Percentiles rank a stretch among this genome's conserved stretches.
Conservation (phyloP, 148 eudicot species). For the Oxyria digyna region DNA sequence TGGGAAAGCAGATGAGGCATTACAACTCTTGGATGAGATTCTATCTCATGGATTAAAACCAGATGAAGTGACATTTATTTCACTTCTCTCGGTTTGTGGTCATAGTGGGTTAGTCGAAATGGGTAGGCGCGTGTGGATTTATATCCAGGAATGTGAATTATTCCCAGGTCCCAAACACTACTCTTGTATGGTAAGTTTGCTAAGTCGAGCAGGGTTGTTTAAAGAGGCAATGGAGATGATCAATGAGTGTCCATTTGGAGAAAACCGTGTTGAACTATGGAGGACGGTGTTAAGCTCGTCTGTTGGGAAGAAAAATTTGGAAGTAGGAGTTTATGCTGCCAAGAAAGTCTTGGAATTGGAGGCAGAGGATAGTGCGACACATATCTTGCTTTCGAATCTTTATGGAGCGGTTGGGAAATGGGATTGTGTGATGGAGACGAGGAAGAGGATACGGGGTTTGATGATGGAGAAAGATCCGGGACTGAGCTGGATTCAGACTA, state of each 20-base stretch:
- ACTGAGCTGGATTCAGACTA: constrained; percentile 64
- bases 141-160: constrained; percentile 42
- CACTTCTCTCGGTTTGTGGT: constrained; percentile 64
- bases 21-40: constrained; percentile 38
- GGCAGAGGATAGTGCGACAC: constrained; percentile 45
- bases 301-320: constrained; percentile 31
- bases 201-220: constrained; percentile 65
- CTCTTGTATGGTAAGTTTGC: constrained; percentile 77
- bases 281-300: constrained; percentile 61
- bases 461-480: constrained; percentile 62
- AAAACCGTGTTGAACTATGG: constrained; percentile 44
- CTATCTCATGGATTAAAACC: constrained; percentile 30
- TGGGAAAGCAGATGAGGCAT: constrained; percentile 57
- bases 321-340: constrained; percentile 47
- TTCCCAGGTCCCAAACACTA: constrained; percentile 56
- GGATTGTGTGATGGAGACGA: constrained; percentile 51
- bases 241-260: constrained; percentile 30
- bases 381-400: constrained; percentile 48
- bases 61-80: constrained; percentile 61
- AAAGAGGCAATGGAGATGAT: constrained; percentile 60
- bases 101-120: constrained; percentile 50
- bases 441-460: constrained; percentile 37
- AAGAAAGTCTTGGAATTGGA: constrained; percentile 29
- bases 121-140: constrained; percentile 52
- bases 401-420: constrained; percentile 60